Base-by-base conservation (phyloP, 2,329 filamentous ascomycete genomes). In the Colletotrichum sp. region DNA sequence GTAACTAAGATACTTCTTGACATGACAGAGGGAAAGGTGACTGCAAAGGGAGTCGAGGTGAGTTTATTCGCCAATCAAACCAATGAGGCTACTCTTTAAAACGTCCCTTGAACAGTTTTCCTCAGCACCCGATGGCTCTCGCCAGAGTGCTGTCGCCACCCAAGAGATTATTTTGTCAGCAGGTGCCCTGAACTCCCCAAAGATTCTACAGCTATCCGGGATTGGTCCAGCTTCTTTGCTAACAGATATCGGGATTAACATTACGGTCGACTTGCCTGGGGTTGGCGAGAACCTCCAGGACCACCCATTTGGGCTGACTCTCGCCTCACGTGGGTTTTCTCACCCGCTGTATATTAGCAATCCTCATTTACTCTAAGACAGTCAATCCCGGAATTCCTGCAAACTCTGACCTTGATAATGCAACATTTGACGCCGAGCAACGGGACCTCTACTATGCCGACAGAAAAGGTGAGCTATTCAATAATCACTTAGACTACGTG, bases 181-280 rank as follows among this genome's bases (percentile, higher is more conserved):
- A 4, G 86, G 86, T 2, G 79, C 82, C 4, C 55, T 84, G 12
- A 80, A 83, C 73, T 87, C 79, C 24, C 86, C 81, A 31, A 83
- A 87, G 61, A 78, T 90, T 4, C 81, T 90, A 0, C 85, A 89
- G 74, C 80, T 87, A 2, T 88, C 87, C 15, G 88, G 88, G 0
- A 83, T 90, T 6, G 88, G 88, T 0, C 80, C 82, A 6, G 75
- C 78, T 8, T 76, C 79, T 4, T 75, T 85, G 1, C 77, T 90
- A 6, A 69, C 79, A 0, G 71, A 76, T 5, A 78, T 84, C 18
- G 79, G 80, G 0, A 86, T 90, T 21, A 73, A 80, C 4, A 9
- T 31, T 4, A 16, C 54, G 2, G 62, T 62, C 2, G 57, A 75
- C 31, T 21, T 75, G 9, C 73, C 73, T 0, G 73, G 62, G 5